phyloP scores from a whole-genome alignment of 768 basidiomycete species.

The Pleurotus tuber-regium region DNA sequence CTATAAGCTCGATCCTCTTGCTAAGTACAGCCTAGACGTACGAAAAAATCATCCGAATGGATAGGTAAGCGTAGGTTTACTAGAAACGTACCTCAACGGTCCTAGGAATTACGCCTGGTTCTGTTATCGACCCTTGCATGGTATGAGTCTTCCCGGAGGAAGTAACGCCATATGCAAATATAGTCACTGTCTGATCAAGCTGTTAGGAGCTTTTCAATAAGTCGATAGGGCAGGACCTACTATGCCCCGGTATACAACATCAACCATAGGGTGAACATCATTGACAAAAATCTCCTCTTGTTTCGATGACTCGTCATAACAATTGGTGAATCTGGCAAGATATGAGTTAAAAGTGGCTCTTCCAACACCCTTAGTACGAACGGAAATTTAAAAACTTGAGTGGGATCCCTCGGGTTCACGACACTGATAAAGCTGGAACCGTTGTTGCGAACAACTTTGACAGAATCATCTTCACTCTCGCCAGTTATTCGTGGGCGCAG shows the following conservation, averaged over 20 bases:
- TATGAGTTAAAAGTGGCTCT: background rate
- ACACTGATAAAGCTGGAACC: slow-evolving; percentile 55
- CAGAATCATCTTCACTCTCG: slow-evolving; percentile 61
- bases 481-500: slow-evolving; percentile 61
- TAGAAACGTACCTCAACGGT: slow-evolving; percentile 57
- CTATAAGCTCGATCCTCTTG: too few relatives aligned
- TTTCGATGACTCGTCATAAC: slow-evolving; percentile 65
- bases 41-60: too few relatives aligned
- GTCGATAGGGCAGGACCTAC: slow-evolving; percentile 38
- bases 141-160: slow-evolving; percentile 92
- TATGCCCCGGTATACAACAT: slow-evolving; percentile 73
- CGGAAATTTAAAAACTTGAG: slow-evolving; percentile 79
- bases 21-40: too few relatives aligned
- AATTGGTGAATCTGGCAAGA: slow-evolving; percentile 60
- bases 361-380: too few relatives aligned
- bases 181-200: slow-evolving; percentile 65
- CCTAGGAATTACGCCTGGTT: slow-evolving; percentile 86
- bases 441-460: slow-evolving; percentile 43
- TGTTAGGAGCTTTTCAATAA: slow-evolving; percentile 4
- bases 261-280: slow-evolving; percentile 76
- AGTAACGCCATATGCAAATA: slow-evolving; percentile 90
- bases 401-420: slow-evolving; percentile 64
- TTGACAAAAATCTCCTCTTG: slow-evolving; percentile 77
- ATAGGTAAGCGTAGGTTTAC: too few relatives aligned
- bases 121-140: slow-evolving; percentile 75